A percentile compares a stretch with the other conserved stretches of the same genome.
phyloP scores from a whole-genome alignment of 2,329 filamentous ascomycete genomes.

The Neonectria magnoliae region DNA sequence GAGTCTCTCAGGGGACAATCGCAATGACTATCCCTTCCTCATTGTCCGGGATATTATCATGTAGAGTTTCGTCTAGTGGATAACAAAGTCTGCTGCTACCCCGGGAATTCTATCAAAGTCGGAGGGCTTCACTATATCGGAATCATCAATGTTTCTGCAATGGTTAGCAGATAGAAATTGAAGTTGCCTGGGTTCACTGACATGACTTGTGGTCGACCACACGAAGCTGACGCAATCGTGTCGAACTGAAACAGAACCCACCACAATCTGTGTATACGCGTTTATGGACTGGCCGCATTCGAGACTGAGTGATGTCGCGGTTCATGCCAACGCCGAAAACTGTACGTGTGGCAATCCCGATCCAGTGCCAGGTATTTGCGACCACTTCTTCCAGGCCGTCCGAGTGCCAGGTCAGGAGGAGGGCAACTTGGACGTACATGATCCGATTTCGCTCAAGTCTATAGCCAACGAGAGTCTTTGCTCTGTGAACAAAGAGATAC shows the following conservation, averaged over 20 bases:
- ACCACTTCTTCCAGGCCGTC: constrained; percentile 61
- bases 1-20: neutral
- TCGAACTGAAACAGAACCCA: constrained; percentile 29
- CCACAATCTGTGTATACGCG: constrained; percentile 20
- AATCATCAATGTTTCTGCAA: constrained; percentile 19
- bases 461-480: constrained; percentile 60
- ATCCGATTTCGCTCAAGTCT: constrained; percentile 61
- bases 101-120: constrained; percentile 4
- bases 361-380: constrained; percentile 58
- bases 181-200: too few species aligned
- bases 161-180: neutral
- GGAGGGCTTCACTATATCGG: constrained; percentile 1
- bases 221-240: constrained; percentile 16
- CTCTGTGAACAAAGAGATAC: constrained; percentile 57
- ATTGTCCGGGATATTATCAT: constrained; percentile 12
- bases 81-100: constrained; percentile 5
- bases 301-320: constrained; percentile 31
- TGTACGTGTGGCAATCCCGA: constrained; percentile 59
- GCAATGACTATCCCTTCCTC: neutral
- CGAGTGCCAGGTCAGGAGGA: constrained; percentile 62
- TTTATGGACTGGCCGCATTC: constrained; percentile 12
- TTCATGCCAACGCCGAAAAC: constrained; percentile 62
- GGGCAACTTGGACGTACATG: constrained; percentile 58
- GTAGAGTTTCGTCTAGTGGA: constrained; percentile 18
- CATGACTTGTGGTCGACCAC: constrained; percentile 14